Base-by-base conservation (phyloP, 371 early-diverging fungal species). In the Choanephora cucurbitarum region DNA sequence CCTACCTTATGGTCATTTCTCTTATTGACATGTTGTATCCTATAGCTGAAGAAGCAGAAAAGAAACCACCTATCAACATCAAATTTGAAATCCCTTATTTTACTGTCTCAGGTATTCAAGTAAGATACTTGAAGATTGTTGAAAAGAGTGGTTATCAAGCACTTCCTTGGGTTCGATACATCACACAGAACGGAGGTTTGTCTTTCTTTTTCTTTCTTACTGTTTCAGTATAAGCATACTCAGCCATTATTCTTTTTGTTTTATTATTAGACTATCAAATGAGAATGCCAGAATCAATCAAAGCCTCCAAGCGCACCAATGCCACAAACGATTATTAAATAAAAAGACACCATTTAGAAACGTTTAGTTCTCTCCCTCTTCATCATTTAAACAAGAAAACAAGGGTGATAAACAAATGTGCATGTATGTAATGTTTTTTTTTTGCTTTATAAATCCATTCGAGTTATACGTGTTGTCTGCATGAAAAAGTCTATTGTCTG, bases 71-170 rank as follows among this genome's bases (percentile, higher is more conserved):
- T 0, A 97, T 99, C 66, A 89, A 91, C 14, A 91, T 99, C 68
- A 94, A 94, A 75, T 99, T 96, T 69, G 99, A 99, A 70, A 96
- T 99, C 52, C 99, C 99, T 34, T 99, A 99, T 76, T 99, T 96
- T 64, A 97, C 98, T 19, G 91, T 89, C 2, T 94, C 95, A 5
- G 99, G 99, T 44, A 97, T 99, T 61, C 97, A 97, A 78, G 99
- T 99, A 21, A 86, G 98, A 60, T 99, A 99, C 70, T 85, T 99
- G 48, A 99, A 99, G 84, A 96, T 99, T 60, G 94, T 96, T 46
- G 99, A 99, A 69, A 95, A 96, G 76, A 91, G 92, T 55, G 99
- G 99, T 33, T 99, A 99, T 70, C 95, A 95, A 67, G 97, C 98
- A 6, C 83, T 97, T 60, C 99, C 99, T 39, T 99, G 99, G 99